A percentile compares a stretch with the other conserved stretches of the same genome.
Conservation (phyloP, 768 basidiomycete genomes). For the Calvatia gigantea region DNA sequence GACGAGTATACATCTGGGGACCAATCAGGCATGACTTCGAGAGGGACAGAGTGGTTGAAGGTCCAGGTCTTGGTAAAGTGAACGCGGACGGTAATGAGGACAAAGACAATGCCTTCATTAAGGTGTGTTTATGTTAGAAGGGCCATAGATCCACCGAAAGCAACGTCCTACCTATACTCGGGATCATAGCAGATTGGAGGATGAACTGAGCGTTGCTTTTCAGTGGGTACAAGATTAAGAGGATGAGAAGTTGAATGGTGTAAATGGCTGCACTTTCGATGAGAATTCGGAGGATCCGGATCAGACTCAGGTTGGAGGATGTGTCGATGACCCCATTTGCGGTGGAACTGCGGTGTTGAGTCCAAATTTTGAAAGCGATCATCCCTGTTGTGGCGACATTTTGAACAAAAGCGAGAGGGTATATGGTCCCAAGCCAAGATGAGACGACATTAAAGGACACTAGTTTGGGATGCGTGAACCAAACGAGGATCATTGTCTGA, state of each 20-base stretch:
- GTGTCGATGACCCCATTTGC: slow-evolving; percentile 17
- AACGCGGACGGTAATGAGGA: slow-evolving; percentile 25
- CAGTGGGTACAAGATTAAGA: slow-evolving; percentile 24
- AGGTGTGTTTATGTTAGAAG: not conserved
- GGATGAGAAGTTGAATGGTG: slow-evolving; percentile 23
- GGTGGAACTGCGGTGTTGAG: slow-evolving; percentile 21
- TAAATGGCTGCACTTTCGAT: slow-evolving; percentile 30
- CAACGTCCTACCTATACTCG: slow-evolving; percentile 23
- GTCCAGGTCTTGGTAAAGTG: slow-evolving; percentile 21
- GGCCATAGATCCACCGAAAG: not conserved
- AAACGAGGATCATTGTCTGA: slow-evolving; percentile 21
- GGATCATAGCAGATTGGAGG: slow-evolving; percentile 23
- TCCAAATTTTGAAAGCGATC: slow-evolving; percentile 24
- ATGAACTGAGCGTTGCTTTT: slow-evolving; percentile 23
- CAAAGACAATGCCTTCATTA: slow-evolving; percentile 27
- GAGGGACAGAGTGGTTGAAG: slow-evolving; percentile 12
- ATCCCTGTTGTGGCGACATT: slow-evolving; percentile 26
- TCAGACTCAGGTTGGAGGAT: slow-evolving; percentile 14
- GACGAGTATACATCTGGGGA: slow-evolving; percentile 5
- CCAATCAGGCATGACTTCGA: slow-evolving; percentile 19
- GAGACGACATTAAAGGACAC: slow-evolving; percentile 4
- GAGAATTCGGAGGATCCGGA: slow-evolving; percentile 24
- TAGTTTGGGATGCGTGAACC: slow-evolving; percentile 21
- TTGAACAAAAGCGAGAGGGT: slow-evolving; percentile 23
- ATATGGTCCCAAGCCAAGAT: slow-evolving; percentile 20